Evolutionary conservation across 208 protist genomes (phyloP).

Genomic region (Phytomonas serpens): DNA sequence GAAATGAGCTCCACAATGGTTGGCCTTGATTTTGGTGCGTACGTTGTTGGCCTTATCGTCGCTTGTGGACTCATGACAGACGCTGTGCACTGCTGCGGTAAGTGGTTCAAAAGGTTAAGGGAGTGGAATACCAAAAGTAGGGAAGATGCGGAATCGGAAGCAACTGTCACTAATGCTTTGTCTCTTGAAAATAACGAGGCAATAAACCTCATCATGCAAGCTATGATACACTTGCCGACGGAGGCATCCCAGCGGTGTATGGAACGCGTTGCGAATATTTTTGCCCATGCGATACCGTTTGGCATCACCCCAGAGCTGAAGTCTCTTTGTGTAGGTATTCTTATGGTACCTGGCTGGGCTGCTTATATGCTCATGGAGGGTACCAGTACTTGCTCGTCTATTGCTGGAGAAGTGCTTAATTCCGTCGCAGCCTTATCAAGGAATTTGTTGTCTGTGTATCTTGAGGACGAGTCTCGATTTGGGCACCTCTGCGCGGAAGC

Average conservation of each 20-base stretch:
- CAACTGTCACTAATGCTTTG: neutral
- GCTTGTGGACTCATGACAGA: neutral
- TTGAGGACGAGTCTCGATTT: neutral
- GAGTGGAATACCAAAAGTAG: neutral
- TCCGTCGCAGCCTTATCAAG: neutral
- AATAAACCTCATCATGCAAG: neutral
- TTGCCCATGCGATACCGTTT: neutral
- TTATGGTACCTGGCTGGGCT: slow-evolving; percentile 23
- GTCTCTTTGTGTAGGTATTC: slow-evolving; percentile 10
- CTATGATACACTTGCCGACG: neutral
- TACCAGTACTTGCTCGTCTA: neutral
- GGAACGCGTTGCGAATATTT: neutral
- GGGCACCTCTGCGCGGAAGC: neutral
- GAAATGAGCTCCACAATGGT: neutral
- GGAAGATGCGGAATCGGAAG: neutral
- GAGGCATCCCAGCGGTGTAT: neutral
- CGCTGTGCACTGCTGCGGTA: neutral
- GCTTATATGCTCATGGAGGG: slow-evolving; percentile 16
- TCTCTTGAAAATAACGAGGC: neutral
- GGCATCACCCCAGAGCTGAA: neutral
- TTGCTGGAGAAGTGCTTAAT: neutral
- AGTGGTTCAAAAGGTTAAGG: neutral
- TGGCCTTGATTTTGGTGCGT: neutral
- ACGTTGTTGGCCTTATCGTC: neutral
- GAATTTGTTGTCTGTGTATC: neutral